Percentiles rank a stretch among this genome's conserved stretches.
phyloP scores from a whole-genome alignment of 1,284 basidiomycete species.

The Marasmius fiardii region DNA sequence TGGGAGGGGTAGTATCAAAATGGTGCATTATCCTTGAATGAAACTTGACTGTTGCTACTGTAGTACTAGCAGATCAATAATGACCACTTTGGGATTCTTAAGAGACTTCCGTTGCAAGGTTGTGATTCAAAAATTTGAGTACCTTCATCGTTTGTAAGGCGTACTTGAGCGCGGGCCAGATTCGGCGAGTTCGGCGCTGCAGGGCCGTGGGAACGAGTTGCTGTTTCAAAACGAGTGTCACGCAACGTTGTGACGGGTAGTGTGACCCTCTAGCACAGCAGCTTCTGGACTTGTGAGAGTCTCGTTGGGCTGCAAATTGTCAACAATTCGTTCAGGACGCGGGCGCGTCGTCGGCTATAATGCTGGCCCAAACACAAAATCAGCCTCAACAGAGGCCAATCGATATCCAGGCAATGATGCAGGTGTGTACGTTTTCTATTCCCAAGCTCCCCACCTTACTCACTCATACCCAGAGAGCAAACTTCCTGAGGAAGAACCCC shows the following conservation, averaged over 20 bases:
- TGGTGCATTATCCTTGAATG: too few species aligned
- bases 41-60: too few species aligned
- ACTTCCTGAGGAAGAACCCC: conserved; percentile 45
- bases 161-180: too few species aligned
- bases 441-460: neutral
- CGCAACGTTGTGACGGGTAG: neutral
- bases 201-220: neutral
- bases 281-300: neutral
- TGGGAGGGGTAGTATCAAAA: too few species aligned
- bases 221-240: neutral
- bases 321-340: conserved; percentile 1
- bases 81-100: too few species aligned
- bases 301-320: neutral
- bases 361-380: conserved; percentile 1
- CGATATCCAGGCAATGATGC: conserved; percentile 13
- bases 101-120: too few species aligned
- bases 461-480: conserved; percentile 33
- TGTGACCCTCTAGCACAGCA: neutral
- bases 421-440: conserved; percentile 11
- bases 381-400: conserved; percentile 2
- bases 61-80: too few species aligned
- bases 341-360: conserved; percentile 6
- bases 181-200: too few species aligned
- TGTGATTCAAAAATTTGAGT: too few species aligned
- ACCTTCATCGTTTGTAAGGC: too few species aligned